These are phyloP conservation scores for Rhytidhysteron rufulum DNA, from an alignment of 2,329 filamentous ascomycete genomes.

Conservation along the genomic window DNA sequence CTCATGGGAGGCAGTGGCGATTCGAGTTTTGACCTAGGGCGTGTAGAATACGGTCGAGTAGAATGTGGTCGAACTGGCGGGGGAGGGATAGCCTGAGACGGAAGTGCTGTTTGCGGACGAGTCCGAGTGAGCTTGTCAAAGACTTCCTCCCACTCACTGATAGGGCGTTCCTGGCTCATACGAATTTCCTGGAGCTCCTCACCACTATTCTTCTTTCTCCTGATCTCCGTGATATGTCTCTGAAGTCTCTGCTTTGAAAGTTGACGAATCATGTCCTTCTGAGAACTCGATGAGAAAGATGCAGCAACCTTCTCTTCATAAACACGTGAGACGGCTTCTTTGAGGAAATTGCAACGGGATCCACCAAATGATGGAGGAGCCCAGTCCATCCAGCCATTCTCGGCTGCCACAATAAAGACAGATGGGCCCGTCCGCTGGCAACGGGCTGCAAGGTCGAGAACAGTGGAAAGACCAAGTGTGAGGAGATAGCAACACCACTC, in stretches of 20 bases:
- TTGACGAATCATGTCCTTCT: slow-evolving; percentile 35
- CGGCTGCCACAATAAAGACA: slow-evolving; percentile 51
- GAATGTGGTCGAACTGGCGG: slow-evolving; percentile 27
- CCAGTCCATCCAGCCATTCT: slow-evolving; percentile 57
- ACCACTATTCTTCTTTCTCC: slow-evolving; percentile 30
- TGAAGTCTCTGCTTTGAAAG: slow-evolving; percentile 42
- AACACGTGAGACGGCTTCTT: slow-evolving; percentile 56
- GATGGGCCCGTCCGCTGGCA: slow-evolving; percentile 34
- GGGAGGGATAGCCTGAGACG: slow-evolving; percentile 14
- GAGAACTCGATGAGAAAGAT: slow-evolving; percentile 28
- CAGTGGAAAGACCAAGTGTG: slow-evolving; percentile 54
- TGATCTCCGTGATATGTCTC: slow-evolving; percentile 41
- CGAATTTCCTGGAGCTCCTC: slow-evolving; percentile 31
- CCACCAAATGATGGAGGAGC: slow-evolving; percentile 42
- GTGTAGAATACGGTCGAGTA: slow-evolving; percentile 7
- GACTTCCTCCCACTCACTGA: slow-evolving; percentile 36
- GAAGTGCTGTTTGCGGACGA: slow-evolving; percentile 8
- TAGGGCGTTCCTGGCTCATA: slow-evolving; percentile 40
- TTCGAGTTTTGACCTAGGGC: too few relatives aligned
- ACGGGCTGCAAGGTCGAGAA: slow-evolving; percentile 49
- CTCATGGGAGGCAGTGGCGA: slow-evolving; percentile 14
- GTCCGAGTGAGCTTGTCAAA: slow-evolving; percentile 25
- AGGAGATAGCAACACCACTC: slow-evolving; percentile 61
- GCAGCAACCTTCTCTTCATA: slow-evolving; percentile 52
- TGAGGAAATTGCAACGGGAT: slow-evolving; percentile 55